Base-by-base conservation (phyloP, 352 stramenopile species). In the Phytophthora idaei region DNA sequence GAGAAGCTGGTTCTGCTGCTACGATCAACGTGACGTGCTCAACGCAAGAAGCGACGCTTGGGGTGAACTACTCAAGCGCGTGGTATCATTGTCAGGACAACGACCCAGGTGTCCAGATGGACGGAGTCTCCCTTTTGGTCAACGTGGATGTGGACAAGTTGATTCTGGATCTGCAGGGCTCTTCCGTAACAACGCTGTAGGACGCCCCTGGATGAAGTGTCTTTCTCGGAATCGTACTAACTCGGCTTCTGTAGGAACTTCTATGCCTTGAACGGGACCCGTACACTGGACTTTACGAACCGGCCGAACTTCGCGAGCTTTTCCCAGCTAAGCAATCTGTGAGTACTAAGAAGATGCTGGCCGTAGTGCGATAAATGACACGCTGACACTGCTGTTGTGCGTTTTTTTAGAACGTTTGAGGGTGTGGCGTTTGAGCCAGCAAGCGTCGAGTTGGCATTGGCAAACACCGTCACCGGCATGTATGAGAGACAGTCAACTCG, bases 171-270 rank as follows among this genome's bases (percentile, higher is more conserved):
- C 36, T 68, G n/a, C 0, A 41, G 37, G 29, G 12, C 27, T 68
- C 52, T 7, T 47, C 27, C 14, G 60, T 61, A n/a, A 27, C 46
- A 31, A 5, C 6, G 28, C 17, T 68, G 61, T 68, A 39, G n/a
- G 61, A 61, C 29, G 2, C 0, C 28, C 8, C 4, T 28, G 28
- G 29, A 27, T 55, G 17, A 3, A 27, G 7, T 9, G 14, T 4
- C 10, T 2, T 21, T 29, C 28, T 17, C 15, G 28, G 8, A 25
- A 25, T 41, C 14, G 5, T 55, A 17, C 46, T 52, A 39, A 52
- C 5, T 31, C 29, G n/a, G 6, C 29, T 31, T 10, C 15, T 54
- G 28, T 32, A 57, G 50, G 12, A 57, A 46, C 50, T 54, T 54
- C 9, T 5, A 4, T 6, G 48, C 31, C 5, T 7, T n/a, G 15